Conservation (phyloP, 1,284 basidiomycete species). For the Marasmius sp. region DNA sequence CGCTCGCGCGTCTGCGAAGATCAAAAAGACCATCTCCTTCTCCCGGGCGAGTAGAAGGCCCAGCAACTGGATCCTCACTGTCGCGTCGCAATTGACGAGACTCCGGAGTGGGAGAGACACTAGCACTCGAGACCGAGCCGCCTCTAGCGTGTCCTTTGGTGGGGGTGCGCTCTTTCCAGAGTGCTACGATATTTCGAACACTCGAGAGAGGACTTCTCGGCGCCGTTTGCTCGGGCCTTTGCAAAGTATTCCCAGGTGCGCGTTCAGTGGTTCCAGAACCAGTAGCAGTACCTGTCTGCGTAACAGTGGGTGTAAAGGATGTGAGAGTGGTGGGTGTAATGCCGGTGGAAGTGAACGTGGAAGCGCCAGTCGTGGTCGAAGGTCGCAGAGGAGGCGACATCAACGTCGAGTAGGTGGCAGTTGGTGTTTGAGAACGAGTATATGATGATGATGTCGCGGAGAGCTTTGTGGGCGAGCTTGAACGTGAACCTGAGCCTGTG, state of each 20-base stretch:
- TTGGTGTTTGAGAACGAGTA: constrained; percentile 15
- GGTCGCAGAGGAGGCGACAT: constrained; percentile 33
- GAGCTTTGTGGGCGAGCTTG: constrained; percentile 12
- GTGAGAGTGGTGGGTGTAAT: constrained; percentile 13
- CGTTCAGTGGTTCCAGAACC: constrained; percentile 21
- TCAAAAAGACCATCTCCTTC: constrained; percentile 59
- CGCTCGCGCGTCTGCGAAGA: constrained; percentile 56
- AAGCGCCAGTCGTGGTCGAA: constrained; percentile 20
- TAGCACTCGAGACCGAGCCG: constrained; percentile 28
- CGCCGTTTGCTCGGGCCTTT: constrained; percentile 51
- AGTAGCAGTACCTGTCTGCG: constrained; percentile 34
- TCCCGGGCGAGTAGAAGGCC: background rate
- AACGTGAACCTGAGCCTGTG: constrained; percentile 27
- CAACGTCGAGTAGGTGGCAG: constrained; percentile 27
- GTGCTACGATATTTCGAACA: constrained; percentile 76
- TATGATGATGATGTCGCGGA: constrained; percentile 10
- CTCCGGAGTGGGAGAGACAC: constrained; percentile 32
- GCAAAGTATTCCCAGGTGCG: constrained; percentile 37
- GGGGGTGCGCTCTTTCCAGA: constrained; percentile 74
- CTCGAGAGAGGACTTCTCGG: constrained; percentile 69
- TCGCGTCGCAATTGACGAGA: constrained; percentile 17
- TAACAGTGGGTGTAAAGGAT: constrained; percentile 10
- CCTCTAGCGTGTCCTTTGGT: constrained; percentile 31
- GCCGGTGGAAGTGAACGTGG: constrained; percentile 12
- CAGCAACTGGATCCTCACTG: background rate